A percentile compares a stretch with the other conserved stretches of the same genome.
phyloP scores from a whole-genome alignment of 352 stramenopile genomes.

The Phytophthora ramorum region DNA sequence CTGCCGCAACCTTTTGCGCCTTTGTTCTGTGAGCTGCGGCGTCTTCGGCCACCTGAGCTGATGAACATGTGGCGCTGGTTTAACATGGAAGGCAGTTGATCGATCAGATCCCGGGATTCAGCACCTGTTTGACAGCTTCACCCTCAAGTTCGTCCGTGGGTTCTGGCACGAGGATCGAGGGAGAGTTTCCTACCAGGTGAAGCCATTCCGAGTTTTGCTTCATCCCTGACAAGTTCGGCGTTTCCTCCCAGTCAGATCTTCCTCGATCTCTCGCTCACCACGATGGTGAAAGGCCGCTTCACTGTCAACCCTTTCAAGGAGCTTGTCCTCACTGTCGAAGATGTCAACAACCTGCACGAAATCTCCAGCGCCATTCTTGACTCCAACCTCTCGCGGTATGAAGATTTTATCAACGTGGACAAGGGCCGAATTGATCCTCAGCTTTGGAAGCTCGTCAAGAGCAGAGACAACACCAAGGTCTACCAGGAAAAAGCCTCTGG shows the following conservation, averaged over 20 bases:
- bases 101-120: not conserved
- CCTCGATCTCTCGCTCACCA: not conserved
- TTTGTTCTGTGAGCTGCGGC: not conserved
- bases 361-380: slow-evolving; percentile 36
- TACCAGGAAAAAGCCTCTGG: slow-evolving; percentile 25
- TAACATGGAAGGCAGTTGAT: slow-evolving; percentile 13
- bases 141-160: not conserved
- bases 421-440: slow-evolving; percentile 15
- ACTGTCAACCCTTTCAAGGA: slow-evolving; percentile 46
- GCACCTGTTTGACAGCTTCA: slow-evolving; percentile 17
- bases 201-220: slow-evolving; percentile 28
- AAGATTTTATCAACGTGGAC: slow-evolving; percentile 39
- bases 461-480: slow-evolving; percentile 32
- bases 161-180: not conserved
- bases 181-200: not conserved
- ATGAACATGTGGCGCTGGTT: slow-evolving; percentile 24
- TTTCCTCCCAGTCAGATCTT: not conserved
- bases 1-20: not conserved
- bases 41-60: slow-evolving; percentile 27
- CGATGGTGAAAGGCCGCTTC: slow-evolving; percentile 44
- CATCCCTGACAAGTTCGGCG: slow-evolving; percentile 14
- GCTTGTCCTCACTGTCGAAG: slow-evolving; percentile 27
- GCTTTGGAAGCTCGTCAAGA: slow-evolving; percentile 47
- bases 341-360: slow-evolving; percentile 37
- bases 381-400: slow-evolving; percentile 37